A percentile compares a stretch with the other conserved stretches of the same genome.
Evolutionary conservation across 176 grass and related monocot genomes (phyloP).

Genomic region (Eragrostis nindensis): DNA sequence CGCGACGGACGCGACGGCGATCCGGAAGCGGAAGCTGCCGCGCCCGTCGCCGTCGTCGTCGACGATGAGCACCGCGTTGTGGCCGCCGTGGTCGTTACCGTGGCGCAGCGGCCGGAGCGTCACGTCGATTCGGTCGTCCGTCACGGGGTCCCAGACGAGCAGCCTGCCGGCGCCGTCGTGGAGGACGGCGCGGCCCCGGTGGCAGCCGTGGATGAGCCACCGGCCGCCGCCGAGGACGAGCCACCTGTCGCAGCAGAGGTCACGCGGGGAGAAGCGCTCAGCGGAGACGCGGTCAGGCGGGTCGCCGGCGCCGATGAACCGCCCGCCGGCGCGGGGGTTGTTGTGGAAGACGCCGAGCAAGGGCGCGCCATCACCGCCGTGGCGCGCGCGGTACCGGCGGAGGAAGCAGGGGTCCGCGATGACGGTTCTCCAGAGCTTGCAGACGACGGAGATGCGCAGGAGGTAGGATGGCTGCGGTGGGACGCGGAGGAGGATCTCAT

Average conservation of each 20-base stretch:
- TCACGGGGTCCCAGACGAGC: constrained; percentile 12
- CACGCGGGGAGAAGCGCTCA: neutral
- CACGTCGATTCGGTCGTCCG: neutral
- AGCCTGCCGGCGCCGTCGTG: neutral
- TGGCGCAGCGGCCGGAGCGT: neutral
- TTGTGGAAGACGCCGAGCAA: neutral
- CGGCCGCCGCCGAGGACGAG: neutral
- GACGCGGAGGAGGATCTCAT: constrained; percentile 19
- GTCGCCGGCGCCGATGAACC: neutral
- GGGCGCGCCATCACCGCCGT: neutral
- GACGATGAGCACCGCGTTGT: neutral
- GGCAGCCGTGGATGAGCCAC: neutral
- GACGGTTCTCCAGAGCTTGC: neutral
- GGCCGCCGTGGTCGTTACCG: too few species aligned
- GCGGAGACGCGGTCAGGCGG: neutral
- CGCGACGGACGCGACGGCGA: neutral
- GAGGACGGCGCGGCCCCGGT: neutral
- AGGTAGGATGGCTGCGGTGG: neutral
- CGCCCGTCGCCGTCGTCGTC: neutral
- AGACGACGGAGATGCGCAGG: neutral
- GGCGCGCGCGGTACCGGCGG: neutral
- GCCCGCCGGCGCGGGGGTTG: neutral
- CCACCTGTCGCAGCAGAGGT: neutral
- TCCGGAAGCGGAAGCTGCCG: neutral
- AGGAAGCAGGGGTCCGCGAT: neutral